Evolutionary conservation across 129 eudicot genomes (phyloP), one percentile per base, ranked within the genome.

Genomic region (Flaveria sonorensis): DNA sequence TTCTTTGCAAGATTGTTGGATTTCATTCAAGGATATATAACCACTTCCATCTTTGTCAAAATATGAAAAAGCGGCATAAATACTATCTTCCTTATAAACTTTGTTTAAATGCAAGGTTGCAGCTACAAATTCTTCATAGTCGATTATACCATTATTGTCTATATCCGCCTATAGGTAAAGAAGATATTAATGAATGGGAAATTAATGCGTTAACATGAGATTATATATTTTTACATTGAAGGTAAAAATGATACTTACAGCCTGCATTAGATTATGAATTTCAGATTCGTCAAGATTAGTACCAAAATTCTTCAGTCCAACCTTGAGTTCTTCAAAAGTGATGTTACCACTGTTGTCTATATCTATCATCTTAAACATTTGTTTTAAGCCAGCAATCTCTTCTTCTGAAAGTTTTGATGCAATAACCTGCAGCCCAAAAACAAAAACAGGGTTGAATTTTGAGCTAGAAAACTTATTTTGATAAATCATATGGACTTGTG

Each of bases 41-140:
- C 96, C 96, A 68, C 95, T 89, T 11, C 89, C 91, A 78, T 89
- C 89, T 87, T 87, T 87, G 77, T 89, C 91, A 72, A 89, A 89
- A 65, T 86, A 87, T 3, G 87, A 71, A 51, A 90, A 90, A 1
- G 96, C 96, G 8, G 86, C 88, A 73, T 76, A 79, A 23, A 90
- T 57, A 83, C 77, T 84, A 77, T 90, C 96, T 72, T 87, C 92
- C 76, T 70, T 85, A 28, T 90, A 83, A 21, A 85, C 80, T 62
- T 86, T 86, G 60, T 87, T 86, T n/a, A 90, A 81, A 57, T 90
- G 87, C 75, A 90, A 64, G 19, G 85, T 90, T 50, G 96, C 96
- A 56, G 96, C 92, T 47, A 89, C 82, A 79, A 89, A 89, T 74
- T 89, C 96, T 32, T 82, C 87, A 60, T 87, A 89, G 52, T 88